phyloP scores from a whole-genome alignment of 192 early-diverging fungal genomes.

The Linnemannia zychae region DNA sequence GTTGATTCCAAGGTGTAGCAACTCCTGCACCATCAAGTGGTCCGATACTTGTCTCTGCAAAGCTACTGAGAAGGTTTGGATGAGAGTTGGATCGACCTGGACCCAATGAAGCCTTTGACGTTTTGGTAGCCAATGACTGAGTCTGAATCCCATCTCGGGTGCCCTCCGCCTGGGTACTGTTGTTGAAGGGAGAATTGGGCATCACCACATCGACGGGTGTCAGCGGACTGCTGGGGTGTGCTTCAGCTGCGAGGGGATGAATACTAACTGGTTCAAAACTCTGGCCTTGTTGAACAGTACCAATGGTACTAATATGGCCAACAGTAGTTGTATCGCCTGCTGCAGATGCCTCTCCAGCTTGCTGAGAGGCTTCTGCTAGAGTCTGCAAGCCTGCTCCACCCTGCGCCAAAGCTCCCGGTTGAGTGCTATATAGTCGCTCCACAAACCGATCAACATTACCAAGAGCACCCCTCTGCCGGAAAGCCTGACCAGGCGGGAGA shows the following conservation, averaged over 20 bases:
- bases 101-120: background rate
- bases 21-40: background rate
- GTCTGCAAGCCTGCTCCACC: background rate
- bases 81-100: slow-evolving; percentile 14
- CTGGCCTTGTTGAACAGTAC: background rate
- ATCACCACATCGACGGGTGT: background rate
- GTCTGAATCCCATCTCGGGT: background rate
- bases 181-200: background rate
- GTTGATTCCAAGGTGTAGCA: background rate
- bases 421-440: background rate
- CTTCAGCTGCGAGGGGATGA: background rate
- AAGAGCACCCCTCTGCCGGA: background rate
- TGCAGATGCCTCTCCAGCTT: background rate
- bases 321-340: too few relatives aligned
- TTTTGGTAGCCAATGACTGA: background rate
- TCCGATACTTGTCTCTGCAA: background rate
- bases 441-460: slow-evolving; percentile 10
- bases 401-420: background rate
- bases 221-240: background rate
- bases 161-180: background rate
- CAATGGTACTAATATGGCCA: background rate
- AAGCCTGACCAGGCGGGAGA: slow-evolving; percentile 9
- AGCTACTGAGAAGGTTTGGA: background rate
- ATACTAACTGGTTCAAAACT: background rate
- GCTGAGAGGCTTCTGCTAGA: background rate